Evolutionary conservation across 345 rosid species (phyloP).

Genomic region (Excoecaria cochinchinensis): DNA sequence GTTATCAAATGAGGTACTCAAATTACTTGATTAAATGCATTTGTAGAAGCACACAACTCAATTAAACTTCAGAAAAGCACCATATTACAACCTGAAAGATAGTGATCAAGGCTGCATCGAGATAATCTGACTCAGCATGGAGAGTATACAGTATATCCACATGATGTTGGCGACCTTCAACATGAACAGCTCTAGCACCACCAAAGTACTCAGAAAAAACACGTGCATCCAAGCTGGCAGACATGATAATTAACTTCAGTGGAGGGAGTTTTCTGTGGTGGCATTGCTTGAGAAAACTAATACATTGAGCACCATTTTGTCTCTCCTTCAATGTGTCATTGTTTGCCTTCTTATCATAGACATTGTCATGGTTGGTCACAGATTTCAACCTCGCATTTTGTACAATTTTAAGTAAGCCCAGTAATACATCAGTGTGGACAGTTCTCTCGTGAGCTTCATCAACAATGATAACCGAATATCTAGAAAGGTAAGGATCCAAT

Average conservation of each 20-base stretch:
- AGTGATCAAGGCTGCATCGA: constrained; percentile 72
- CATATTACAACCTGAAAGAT: constrained; percentile 70
- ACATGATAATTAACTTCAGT: constrained; percentile 82
- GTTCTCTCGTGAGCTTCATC: constrained; percentile 99
- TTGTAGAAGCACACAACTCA: not conserved
- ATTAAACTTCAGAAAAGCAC: constrained; percentile 7
- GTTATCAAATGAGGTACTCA: not conserved
- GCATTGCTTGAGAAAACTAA: constrained; percentile 41
- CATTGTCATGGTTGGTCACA: constrained; percentile 23
- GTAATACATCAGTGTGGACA: constrained; percentile 83
- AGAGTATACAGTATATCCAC: constrained; percentile 73
- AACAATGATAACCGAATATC: constrained; percentile 74
- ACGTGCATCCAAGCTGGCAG: constrained; percentile 96
- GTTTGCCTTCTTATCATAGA: constrained; percentile 29
- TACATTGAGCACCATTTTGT: constrained; percentile 32
- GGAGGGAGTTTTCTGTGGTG: constrained; percentile 53
- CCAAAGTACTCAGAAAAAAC: constrained; percentile 77
- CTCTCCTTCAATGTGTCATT: constrained; percentile 26
- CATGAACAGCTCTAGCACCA: constrained; percentile 83
- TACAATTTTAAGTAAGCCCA: constrained; percentile 80
- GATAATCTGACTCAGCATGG: constrained; percentile 67
- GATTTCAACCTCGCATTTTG: constrained; percentile 56
- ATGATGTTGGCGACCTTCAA: constrained; percentile 80
- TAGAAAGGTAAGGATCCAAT: constrained; percentile 78
- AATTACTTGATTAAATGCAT: not conserved